Base-by-base conservation (phyloP, 169 alveolate genomes). In the Plasmodium chabaudi region DNA sequence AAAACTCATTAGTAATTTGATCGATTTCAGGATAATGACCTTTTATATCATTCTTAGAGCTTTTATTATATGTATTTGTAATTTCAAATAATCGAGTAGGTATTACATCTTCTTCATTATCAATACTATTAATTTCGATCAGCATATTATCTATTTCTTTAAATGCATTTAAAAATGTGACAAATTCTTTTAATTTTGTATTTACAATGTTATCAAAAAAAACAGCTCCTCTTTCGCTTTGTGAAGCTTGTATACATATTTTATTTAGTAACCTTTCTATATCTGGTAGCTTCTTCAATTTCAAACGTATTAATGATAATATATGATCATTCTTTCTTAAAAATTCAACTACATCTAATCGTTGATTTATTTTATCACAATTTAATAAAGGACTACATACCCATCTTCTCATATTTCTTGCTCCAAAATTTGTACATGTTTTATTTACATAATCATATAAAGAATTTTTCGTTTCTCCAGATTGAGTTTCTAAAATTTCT, bases 331-430 rank as follows among this genome's bases (percentile, higher is more conserved):
- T 87, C 19, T 93, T 75, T 46, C 90, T 72, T 5, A 97, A 93
- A 92, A 97, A 99, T 9, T 94, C 97, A 4, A 98, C 98, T 7
- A 97, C 95, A 84, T 95, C 97, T 53, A 96, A 93, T 69, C 99
- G 95, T 9, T 93, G 98, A 77, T 96, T 94, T 10, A 98, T 96
- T 63, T 94, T 87, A n/a, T 94, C 69, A 34, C 95, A 84, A 70
- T 94, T 95, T 59, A 93, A 72, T 64, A 97, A 91, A 46, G 99
- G 99, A 39, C 97, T 93, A 63, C 96, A 93, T n/a, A 98, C 84
- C 99, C 99, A 98, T 51, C 95, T 96, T 77, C 97, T 95, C 86
- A 98, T 67, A 92, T 97, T 69, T 72, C 99, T 93, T 87, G 95
- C 96, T 17, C 99, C 99, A 73, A 97, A 96, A 23, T 98, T 97